Evolutionary conservation across 495 filamentous ascomycete genomes (phyloP).

Genomic region (Letharia lupina): DNA sequence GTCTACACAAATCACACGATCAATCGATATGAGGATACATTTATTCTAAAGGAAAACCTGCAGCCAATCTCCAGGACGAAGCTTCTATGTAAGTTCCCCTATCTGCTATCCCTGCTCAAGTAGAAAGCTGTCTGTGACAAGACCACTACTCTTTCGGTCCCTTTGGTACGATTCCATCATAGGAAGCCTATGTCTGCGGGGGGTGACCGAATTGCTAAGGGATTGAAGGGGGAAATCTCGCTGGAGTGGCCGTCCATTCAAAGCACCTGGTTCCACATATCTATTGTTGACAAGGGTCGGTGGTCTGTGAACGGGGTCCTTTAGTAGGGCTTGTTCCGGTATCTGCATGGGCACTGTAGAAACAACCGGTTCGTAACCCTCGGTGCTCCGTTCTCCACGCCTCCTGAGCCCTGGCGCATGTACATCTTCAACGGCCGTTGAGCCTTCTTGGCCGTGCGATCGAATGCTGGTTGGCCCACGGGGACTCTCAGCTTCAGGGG

Average conservation of each 20-base stretch:
- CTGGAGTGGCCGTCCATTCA: not conserved
- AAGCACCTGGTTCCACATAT: not conserved
- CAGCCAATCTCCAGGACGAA: not conserved
- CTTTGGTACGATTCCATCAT: not conserved
- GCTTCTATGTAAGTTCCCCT: not conserved
- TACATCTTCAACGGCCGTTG: constrained; percentile 3
- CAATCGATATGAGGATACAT: not conserved
- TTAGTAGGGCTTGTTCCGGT: not conserved
- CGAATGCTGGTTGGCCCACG: not conserved
- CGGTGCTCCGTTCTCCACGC: constrained; percentile 3
- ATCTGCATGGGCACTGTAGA: not conserved
- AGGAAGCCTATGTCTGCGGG: not conserved
- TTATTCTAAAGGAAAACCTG: not conserved
- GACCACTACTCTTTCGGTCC: not conserved
- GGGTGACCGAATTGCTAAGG: not conserved
- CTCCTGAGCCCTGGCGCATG: not conserved
- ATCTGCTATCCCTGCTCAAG: not conserved
- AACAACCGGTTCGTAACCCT: not conserved
- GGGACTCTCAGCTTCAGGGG: not conserved
- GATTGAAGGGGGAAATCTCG: not conserved
- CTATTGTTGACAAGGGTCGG: not conserved
- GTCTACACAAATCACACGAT: not conserved
- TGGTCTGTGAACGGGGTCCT: not conserved
- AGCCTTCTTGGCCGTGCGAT: not conserved
- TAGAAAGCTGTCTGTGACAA: not conserved